Evolutionary conservation across 2,329 filamentous ascomycete species (phyloP).

Genomic region (Fusarium humuli): DNA sequence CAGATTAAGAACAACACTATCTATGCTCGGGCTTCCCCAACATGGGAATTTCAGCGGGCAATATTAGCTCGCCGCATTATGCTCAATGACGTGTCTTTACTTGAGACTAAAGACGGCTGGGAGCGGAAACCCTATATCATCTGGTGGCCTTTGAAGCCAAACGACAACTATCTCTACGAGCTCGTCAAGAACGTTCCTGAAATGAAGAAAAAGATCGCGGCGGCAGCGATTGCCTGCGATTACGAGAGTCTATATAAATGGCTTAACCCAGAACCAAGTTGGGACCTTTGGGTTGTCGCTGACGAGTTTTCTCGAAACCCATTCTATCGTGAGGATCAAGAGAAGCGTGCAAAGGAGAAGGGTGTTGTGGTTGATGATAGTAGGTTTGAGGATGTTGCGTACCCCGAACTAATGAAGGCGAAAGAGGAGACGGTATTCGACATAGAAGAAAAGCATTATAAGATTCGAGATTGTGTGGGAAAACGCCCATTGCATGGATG

Average conservation of each 20-base stretch:
- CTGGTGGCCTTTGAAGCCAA: slow-evolving; percentile 16
- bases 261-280: background rate
- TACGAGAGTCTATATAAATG: background rate
- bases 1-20: slow-evolving; percentile 11
- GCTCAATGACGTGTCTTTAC: slow-evolving; percentile 3
- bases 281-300: background rate
- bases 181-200: background rate
- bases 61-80: slow-evolving; percentile 14
- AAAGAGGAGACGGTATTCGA: background rate
- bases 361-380: background rate
- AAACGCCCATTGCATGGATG: background rate
- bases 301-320: background rate
- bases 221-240: slow-evolving; percentile 16
- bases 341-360: background rate
- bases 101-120: background rate
- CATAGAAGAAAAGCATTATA: too few species aligned
- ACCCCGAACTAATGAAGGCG: background rate
- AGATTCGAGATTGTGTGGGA: background rate
- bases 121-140: slow-evolving; percentile 7
- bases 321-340: slow-evolving; percentile 1
- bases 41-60: background rate
- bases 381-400: fast-evolving
- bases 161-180: background rate
- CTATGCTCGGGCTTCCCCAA: background rate
- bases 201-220: background rate